Base-by-base conservation (phyloP, 495 filamentous ascomycete genomes). In the Hypoxylon trugodes region DNA sequence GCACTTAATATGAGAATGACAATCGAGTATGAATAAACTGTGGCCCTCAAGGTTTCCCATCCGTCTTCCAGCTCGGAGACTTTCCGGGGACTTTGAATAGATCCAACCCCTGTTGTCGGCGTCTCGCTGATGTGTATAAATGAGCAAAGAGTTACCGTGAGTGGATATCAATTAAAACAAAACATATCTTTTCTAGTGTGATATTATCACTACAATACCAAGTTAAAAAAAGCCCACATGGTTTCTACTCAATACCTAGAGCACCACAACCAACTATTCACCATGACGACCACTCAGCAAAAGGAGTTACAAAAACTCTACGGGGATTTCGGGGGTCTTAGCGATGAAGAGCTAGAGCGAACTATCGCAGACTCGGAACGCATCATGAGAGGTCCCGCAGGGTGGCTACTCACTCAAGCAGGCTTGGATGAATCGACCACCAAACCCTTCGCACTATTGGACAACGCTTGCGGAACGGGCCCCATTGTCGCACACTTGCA, bases 401-500 rank as follows among this genome's bases (percentile, higher is more conserved):
- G 38, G 22, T 50, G 63, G 7, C 63, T 80, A 60, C 69, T 80
- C 3, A 19, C 37, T 3, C 75, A 77, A 47, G 74, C 73, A 18
- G 74, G 76, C 1, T 43, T 80, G n/a, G 57, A 61, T 32, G 37
- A 59, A 9, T 53, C 61, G 22, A 72, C 66, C 3, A 68, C 51
- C 9, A 36, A 62, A n/a, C 73, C 77, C 0, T 72, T 81, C 49
- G 36, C 32, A 12, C 59, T 81, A 5, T 55, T 81, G 2, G 78
- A 81, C 46, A 74, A 74, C n/a, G 76, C 72, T 9, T 81, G 78
- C 25, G 78, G 78, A 6, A 59, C 61, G 0, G 78, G 78, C 3
- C 72, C 76, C n/a, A 68, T 78, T n/a, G 73, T 69, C 6, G 62
- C 69, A 4, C 51, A 70, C 21, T 24, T 79, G 19, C 72, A 78